Evolutionary conservation across 2,329 filamentous ascomycete genomes (phyloP).

Genomic region (Xylaria sp.): DNA sequence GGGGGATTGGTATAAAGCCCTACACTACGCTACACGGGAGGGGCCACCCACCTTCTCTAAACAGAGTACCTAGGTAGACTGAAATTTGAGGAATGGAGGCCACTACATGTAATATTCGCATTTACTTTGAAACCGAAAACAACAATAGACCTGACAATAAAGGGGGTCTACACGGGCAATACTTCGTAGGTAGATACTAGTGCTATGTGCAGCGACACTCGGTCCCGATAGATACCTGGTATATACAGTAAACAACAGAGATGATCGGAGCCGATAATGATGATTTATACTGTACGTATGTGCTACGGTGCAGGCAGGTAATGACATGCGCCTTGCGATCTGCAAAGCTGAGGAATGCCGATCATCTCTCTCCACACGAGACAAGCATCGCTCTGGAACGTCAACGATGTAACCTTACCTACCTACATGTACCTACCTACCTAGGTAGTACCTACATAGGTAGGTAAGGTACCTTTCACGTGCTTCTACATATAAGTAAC

Average conservation of each 20-base stretch:
- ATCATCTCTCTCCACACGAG: conserved; percentile 21
- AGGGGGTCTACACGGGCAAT: not conserved
- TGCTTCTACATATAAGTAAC: not conserved
- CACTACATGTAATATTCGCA: not conserved
- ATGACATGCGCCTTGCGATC: conserved; percentile 21
- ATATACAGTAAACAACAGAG: conserved; percentile 24
- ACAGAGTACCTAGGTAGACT: no score
- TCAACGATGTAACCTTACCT: conserved; percentile 19
- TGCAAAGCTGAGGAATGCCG: conserved; percentile 28
- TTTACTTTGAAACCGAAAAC: not conserved
- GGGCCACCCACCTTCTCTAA: no score
- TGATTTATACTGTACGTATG: not conserved
- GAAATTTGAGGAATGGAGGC: not conserved
- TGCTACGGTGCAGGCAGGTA: no score
- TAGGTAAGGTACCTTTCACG: conserved; percentile 4
- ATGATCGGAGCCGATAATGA: conserved; percentile 6
- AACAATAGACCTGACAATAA: not conserved
- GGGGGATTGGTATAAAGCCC: no score
- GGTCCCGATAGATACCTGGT: not conserved
- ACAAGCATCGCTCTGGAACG: conserved; percentile 11
- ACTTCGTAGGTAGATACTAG: not conserved
- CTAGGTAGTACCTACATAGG: no score
- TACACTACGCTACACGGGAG: no score
- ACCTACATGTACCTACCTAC: no score
- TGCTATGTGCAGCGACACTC: conserved; percentile 1